Conservation (phyloP, 345 rosid genomes). For the Linum tenue region DNA sequence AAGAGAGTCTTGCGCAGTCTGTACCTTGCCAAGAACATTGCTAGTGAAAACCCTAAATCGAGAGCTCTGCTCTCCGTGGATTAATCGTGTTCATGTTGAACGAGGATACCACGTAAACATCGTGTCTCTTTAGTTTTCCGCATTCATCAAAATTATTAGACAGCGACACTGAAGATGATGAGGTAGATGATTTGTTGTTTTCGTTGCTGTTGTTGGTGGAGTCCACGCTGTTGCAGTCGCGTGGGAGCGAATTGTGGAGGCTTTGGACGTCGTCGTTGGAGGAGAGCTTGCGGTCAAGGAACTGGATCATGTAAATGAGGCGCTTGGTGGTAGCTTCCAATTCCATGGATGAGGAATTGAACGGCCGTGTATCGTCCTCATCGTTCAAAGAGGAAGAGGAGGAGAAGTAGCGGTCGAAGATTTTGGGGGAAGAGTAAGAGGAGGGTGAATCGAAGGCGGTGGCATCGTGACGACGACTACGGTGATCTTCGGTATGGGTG, state of each 20-base stretch:
- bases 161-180: neutral
- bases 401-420: conserved; percentile 57
- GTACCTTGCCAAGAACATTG: too few relatives aligned
- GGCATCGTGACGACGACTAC: neutral
- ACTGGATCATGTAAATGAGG: conserved; percentile 82
- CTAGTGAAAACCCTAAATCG: too few relatives aligned
- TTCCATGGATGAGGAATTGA: conserved; percentile 29
- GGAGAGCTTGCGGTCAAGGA: conserved; percentile 21
- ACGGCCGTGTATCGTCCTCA: conserved; percentile 23
- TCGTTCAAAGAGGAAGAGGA: conserved; percentile 29
- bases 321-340: conserved; percentile 47
- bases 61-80: too few relatives aligned
- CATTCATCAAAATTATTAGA: too few relatives aligned
- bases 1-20: too few relatives aligned
- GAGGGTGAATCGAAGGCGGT: neutral
- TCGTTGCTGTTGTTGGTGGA: neutral
- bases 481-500: neutral
- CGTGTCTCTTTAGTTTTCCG: too few relatives aligned
- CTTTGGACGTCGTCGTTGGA: too few relatives aligned
- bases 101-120: too few relatives aligned
- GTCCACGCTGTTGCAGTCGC: neutral
- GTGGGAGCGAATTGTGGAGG: neutral
- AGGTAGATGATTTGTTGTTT: neutral
- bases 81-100: too few relatives aligned
- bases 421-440: conserved; percentile 23